phyloP scores from a whole-genome alignment of 306 rosid genomes.

The Crataegus laevigata region DNA sequence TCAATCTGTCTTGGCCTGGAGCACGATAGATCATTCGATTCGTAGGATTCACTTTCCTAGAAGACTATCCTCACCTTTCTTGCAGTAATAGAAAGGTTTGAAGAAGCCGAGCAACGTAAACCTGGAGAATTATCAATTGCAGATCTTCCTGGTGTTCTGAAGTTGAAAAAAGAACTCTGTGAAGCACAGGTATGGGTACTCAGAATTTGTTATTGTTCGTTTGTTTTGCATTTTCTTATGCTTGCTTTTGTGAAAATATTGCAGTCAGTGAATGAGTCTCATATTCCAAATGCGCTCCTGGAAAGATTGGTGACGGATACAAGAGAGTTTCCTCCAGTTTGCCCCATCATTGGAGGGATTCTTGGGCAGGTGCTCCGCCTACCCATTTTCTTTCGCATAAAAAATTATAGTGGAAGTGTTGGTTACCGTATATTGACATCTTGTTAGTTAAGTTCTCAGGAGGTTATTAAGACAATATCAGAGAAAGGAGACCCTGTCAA shows the following conservation, averaged over 20 bases:
- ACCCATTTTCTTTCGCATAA: background rate
- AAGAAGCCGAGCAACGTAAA: slow-evolving; percentile 63
- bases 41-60: no score
- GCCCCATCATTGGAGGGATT: slow-evolving; percentile 86
- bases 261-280: slow-evolving; percentile 73
- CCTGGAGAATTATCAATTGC: slow-evolving; percentile 53
- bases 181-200: slow-evolving; percentile 49
- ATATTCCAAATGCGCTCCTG: slow-evolving; percentile 55
- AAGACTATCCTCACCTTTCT: slow-evolving; percentile 2
- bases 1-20: no score
- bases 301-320: slow-evolving; percentile 59
- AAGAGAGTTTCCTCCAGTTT: slow-evolving; percentile 89
- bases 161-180: slow-evolving; percentile 67
- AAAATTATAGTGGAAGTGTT: background rate
- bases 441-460: slow-evolving; percentile 33
- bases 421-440: background rate
- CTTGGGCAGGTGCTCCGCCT: slow-evolving; percentile 72
- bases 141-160: slow-evolving; percentile 65
- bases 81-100: slow-evolving; percentile 72
- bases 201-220: background rate
- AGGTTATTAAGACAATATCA: slow-evolving; percentile 91
- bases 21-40: no score
- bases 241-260: slow-evolving; percentile 7
- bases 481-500: slow-evolving; percentile 82
- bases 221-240: slow-evolving; percentile 11